phyloP scores from a whole-genome alignment of 75 land plant species.

The Chamaecyparis obtusa region DNA sequence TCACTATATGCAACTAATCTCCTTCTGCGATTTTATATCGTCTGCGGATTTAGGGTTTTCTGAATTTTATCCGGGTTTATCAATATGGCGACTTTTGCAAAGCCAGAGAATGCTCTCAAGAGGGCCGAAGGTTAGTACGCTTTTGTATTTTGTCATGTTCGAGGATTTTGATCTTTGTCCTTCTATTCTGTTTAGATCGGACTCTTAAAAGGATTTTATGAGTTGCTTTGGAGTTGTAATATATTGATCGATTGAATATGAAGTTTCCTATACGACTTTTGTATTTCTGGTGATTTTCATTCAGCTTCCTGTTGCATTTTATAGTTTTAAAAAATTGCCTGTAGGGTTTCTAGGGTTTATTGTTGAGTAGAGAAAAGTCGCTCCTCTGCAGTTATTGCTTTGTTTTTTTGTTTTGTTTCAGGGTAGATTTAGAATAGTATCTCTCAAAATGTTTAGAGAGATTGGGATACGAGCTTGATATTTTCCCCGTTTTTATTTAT shows the following conservation, averaged over 20 bases:
- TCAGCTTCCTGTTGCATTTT: background rate
- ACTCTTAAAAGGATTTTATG: background rate
- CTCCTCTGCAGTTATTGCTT: background rate
- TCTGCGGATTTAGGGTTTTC: background rate
- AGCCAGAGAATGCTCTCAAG: conserved; percentile 92
- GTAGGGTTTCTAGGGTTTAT: background rate
- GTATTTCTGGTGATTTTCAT: background rate
- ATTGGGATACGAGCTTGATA: too few species aligned
- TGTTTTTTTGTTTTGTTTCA: background rate
- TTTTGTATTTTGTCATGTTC: background rate
- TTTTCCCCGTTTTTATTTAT: too few species aligned
- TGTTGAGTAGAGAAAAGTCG: background rate
- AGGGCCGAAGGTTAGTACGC: conserved; percentile 72
- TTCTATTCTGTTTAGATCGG: background rate
- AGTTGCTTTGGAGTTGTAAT: background rate
- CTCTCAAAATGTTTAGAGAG: too few species aligned
- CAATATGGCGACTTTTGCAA: conserved; percentile 76
- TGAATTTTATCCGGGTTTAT: background rate
- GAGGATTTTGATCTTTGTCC: background rate
- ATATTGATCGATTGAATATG: background rate
- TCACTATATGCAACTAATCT: background rate
- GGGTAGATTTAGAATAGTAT: too few species aligned
- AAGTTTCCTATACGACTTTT: too few species aligned
- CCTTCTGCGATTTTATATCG: background rate
- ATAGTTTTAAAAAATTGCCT: background rate